Conservation (phyloP, 164 flowering plant genomes). For the Aristolochia californica region DNA sequence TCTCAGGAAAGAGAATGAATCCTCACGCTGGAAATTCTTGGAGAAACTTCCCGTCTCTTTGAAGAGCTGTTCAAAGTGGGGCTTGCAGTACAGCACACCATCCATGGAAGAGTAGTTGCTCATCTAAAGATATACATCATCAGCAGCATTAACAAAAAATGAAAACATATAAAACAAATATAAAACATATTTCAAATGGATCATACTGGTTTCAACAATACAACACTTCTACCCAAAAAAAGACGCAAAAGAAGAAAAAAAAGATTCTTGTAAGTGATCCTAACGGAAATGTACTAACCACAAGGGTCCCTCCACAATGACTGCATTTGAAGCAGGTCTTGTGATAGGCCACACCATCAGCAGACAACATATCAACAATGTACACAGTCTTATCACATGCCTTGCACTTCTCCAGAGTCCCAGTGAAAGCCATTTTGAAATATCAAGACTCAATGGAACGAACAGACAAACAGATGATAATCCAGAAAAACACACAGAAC, state of each 20-base stretch:
- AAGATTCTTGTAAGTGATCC: no score
- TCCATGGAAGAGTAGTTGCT: constrained; percentile 52
- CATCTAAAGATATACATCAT: constrained; percentile 21
- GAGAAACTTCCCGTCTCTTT: constrained; percentile 37
- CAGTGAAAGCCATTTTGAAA: constrained; percentile 34
- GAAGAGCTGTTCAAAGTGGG: constrained; percentile 58
- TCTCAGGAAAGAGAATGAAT: neutral
- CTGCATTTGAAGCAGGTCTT: constrained; percentile 63
- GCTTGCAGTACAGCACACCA: constrained; percentile 56
- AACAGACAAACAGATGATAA: no score
- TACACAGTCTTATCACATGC: constrained; percentile 55
- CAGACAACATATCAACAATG: constrained; percentile 40
- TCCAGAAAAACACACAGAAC: no score
- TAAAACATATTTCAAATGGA: neutral
- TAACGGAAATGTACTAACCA: constrained; percentile 16
- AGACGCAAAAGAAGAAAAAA: neutral
- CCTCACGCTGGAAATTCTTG: constrained; percentile 34
- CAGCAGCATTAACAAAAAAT: neutral
- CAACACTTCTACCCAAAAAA: neutral
- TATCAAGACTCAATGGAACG: no score
- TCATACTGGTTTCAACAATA: neutral
- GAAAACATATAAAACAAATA: neutral
- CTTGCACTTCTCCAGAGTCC: constrained; percentile 49
- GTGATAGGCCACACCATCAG: constrained; percentile 46
- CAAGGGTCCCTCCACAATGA: constrained; percentile 50